A percentile compares a stretch with the other conserved stretches of the same genome.
Conservation (phyloP, 164 flowering plant species). For the Macadamia tetraphylla region DNA sequence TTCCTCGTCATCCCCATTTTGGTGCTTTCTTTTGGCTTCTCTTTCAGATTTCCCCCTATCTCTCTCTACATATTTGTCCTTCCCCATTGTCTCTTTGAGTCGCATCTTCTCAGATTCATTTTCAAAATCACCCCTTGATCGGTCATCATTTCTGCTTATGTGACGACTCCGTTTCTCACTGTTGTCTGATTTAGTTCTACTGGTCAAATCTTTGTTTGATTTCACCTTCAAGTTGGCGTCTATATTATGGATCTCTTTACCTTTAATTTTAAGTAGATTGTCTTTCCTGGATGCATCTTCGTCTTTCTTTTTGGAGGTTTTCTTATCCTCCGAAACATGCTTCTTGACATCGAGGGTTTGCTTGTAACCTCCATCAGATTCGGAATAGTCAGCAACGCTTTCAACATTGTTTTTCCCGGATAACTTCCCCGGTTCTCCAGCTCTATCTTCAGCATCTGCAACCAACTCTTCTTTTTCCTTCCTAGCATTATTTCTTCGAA, state of each 20-base stretch:
- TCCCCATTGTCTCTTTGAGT: conserved; percentile 22
- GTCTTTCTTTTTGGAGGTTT: conserved; percentile 31
- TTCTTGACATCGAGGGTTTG: conserved; percentile 4
- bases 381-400: conserved; percentile 13
- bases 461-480: conserved; percentile 47
- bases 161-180: conserved; percentile 25
- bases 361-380: conserved; percentile 20
- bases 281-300: conserved; percentile 20
- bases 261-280: conserved; percentile 19
- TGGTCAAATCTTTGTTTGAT: conserved; percentile 15
- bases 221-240: conserved; percentile 24
- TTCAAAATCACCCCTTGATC: conserved; percentile 16
- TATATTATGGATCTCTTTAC: conserved; percentile 22
- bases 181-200: conserved; percentile 18
- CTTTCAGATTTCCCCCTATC: conserved; percentile 37
- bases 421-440: conserved; percentile 12
- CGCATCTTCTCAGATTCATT: conserved; percentile 28
- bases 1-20: conserved; percentile 32
- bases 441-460: conserved; percentile 25
- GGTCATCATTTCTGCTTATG: conserved; percentile 30
- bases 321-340: conserved; percentile 27
- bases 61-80: conserved; percentile 32
- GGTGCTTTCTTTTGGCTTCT: conserved; percentile 50
- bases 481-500: conserved; percentile 73
- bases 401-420: conserved; percentile 15